These are phyloP conservation scores for Atractiella rhizophila DNA, from an alignment of 768 basidiomycete species.

Conservation along the genomic window DNA sequence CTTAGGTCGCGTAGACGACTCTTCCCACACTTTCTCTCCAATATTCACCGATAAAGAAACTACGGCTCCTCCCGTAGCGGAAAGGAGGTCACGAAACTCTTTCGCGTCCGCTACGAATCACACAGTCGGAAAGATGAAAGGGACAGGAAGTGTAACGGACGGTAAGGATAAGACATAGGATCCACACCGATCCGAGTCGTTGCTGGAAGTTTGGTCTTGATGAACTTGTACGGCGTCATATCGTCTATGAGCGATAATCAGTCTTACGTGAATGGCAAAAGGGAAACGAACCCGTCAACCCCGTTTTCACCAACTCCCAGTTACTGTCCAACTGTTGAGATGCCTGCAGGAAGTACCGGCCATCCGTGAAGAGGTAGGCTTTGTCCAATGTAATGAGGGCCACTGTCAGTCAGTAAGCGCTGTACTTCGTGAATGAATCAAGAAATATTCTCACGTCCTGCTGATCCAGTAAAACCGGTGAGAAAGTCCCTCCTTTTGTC, in stretches of 20 bases:
- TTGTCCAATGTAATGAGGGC: conserved; percentile 39
- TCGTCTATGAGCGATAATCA: conserved; percentile 47
- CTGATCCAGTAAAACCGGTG: conserved; percentile 81
- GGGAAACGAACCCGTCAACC: too few species aligned
- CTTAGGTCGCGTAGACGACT: conserved; percentile 41
- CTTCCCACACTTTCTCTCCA: conserved; percentile 53
- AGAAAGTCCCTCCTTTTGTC: conserved; percentile 46
- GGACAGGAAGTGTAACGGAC: conserved; percentile 24
- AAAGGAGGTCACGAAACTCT: too few species aligned
- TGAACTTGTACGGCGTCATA: conserved; percentile 69
- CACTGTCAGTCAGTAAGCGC: too few species aligned
- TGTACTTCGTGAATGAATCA: conserved; percentile 34
- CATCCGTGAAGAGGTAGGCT: conserved; percentile 79
- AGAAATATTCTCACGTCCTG: conserved; percentile 30
- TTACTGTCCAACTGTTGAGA: conserved; percentile 64
- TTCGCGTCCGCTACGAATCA: too few species aligned
- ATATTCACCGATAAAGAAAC: conserved; percentile 44
- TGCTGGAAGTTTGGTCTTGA: conserved; percentile 43
- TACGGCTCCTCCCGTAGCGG: too few species aligned
- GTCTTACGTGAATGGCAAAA: too few species aligned
- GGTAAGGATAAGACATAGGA: conserved; percentile 42
- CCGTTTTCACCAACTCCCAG: conserved; percentile 85
- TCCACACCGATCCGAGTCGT: conserved; percentile 56
- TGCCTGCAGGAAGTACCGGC: conserved; percentile 82
- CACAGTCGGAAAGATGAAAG: neutral